These are phyloP conservation scores for Lipomyces oligophaga DNA, from an alignment of 805 yeast genomes.

Conservation along the genomic window DNA sequence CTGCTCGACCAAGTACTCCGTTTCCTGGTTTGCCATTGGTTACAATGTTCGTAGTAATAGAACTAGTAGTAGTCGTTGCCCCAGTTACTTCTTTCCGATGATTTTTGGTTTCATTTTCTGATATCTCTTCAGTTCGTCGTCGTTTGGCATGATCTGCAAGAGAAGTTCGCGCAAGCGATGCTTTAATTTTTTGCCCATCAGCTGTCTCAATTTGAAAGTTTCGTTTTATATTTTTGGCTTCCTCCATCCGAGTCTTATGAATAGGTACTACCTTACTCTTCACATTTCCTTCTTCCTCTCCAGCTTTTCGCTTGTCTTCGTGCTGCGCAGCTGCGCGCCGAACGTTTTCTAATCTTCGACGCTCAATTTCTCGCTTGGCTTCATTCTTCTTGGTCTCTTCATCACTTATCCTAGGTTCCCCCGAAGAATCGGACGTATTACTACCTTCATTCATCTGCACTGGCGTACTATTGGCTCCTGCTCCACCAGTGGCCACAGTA, in stretches of 20 bases:
- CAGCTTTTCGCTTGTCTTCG: conserved; percentile 11
- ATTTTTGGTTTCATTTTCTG: no score
- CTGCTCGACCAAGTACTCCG: background rate
- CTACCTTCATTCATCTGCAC: background rate
- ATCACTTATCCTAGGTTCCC: background rate
- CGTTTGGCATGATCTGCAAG: conserved; percentile 20
- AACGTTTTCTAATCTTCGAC: conserved; percentile 25
- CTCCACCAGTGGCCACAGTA: background rate
- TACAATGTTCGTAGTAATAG: no score
- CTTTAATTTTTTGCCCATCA: conserved; percentile 1
- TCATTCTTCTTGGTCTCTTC: conserved; percentile 17
- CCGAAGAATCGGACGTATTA: background rate
- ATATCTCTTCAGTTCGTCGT: conserved; percentile 24
- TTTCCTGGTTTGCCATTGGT: background rate
- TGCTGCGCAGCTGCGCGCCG: conserved; percentile 19
- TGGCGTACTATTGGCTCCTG: background rate
- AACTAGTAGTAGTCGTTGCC: background rate
- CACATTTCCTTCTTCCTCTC: conserved; percentile 9
- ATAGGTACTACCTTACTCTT: no score
- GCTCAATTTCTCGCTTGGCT: conserved; percentile 22
- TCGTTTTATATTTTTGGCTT: conserved; percentile 17
- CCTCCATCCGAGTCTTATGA: no score
- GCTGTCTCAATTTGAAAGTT: conserved; percentile 13
- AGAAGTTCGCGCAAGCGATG: conserved; percentile 2
- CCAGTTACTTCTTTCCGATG: background rate